Evolutionary conservation across 108 stramenopile species (phyloP), one percentile per base, ranked within the genome.

Genomic region (Epipyxis sp.): DNA sequence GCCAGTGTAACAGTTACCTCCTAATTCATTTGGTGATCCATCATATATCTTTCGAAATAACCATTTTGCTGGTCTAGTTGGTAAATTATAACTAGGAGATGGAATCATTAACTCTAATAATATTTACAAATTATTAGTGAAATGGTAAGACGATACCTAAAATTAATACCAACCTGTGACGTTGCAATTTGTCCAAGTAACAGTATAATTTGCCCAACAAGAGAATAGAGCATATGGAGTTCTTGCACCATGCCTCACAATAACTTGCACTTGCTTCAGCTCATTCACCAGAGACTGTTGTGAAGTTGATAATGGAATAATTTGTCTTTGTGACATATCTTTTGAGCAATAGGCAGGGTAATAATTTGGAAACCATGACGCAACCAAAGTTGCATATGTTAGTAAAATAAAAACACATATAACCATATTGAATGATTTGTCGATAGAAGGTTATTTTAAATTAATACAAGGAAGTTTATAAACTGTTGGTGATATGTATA

Each of bases 1-100:
- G 27, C 94, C 94, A 78, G 85, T 43, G 84, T 91, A 90, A 83
- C 94, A 94, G 16, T 92, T 94, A 40, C 94, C 84, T 20, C 82
- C 76, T 25, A 84, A 76, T 34, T 42, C 37, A 46, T 69, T 30
- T n/a, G 82, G 84, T 34, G 27, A 80, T 6, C 82, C 84, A 69
- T 85, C 84, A 77, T 85, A 85, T 29, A 67, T 20, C 44, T 85
- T 85, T 30, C 82, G 35, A 80, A 85, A 85, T 20, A 83, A 35
- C 65, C 61, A 79, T 40, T 57, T 57, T 27, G 71, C 16, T 20
- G 78, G 61, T 1, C 71, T 42, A 42, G 35, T 32, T 27, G 37
- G 27, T 34, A 25, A 58, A 6, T 13, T 77, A n/a, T 10, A 16
- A 6, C 59, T 0, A 6, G 57, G 77, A 13, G 78, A 69, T 35